Percentiles rank a stretch among this genome's conserved stretches.
phyloP scores from a whole-genome alignment of 257 asterid species.

The Nicotiana tabacum region DNA sequence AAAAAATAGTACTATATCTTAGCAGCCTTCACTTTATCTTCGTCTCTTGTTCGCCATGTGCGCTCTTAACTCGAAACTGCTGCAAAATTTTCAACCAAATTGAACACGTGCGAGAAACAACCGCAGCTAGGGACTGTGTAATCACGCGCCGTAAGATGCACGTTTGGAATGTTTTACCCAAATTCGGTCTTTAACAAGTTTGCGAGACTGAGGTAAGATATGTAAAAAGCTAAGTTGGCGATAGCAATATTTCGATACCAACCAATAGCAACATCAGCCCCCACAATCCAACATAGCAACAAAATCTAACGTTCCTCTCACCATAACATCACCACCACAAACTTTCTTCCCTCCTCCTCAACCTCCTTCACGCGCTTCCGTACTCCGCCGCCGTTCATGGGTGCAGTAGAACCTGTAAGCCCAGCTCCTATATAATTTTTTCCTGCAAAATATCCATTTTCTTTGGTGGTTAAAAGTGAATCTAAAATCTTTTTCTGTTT shows the following conservation, averaged over 20 bases:
- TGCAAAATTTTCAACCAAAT: background rate
- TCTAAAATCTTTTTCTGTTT: background rate
- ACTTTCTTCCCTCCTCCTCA: background rate
- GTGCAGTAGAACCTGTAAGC: conserved; percentile 60
- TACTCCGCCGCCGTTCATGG: conserved; percentile 39
- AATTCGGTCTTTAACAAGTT: background rate
- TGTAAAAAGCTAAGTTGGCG: conserved; percentile 11
- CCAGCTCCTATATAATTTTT: background rate
- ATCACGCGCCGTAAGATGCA: conserved; percentile 22
- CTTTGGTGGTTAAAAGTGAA: background rate
- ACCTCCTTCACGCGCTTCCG: conserved; percentile 44
- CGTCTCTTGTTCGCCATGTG: conserved; percentile 19
- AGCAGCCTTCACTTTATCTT: background rate
- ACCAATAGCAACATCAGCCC: conserved; percentile 26
- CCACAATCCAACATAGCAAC: conserved; percentile 12
- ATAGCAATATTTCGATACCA: conserved; percentile 18
- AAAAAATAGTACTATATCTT: background rate
- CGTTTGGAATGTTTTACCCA: conserved; percentile 10
- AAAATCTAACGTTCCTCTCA: conserved; percentile 46
- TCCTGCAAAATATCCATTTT: background rate
- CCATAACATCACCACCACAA: background rate
- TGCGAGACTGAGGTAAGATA: conserved; percentile 14
- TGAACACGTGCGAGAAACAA: background rate
- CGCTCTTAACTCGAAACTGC: conserved; percentile 28
- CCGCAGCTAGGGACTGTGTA: conserved; percentile 14